Evolutionary conservation across 2,329 filamentous ascomycete genomes (phyloP).

Genomic region (Penicillium sp.): DNA sequence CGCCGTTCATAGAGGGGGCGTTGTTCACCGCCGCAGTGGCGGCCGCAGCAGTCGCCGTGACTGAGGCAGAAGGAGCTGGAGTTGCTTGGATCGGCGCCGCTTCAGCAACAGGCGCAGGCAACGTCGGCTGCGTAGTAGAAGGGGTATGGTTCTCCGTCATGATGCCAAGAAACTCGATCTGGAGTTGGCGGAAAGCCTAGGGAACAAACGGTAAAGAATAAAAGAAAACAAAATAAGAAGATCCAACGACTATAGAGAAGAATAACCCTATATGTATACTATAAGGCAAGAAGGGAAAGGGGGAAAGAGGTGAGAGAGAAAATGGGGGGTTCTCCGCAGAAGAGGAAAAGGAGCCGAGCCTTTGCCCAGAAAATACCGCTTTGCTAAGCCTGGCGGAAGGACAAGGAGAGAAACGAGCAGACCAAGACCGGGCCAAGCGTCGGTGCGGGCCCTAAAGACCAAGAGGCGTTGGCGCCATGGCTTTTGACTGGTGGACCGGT

Average conservation of each 20-base stretch:
- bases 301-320: constrained; percentile 3
- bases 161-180: constrained; percentile 39
- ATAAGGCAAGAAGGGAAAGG: constrained; percentile 8
- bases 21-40: constrained; percentile 38
- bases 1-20: constrained; percentile 29
- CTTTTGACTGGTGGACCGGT: constrained; percentile 16
- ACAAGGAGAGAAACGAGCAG: constrained; percentile 26
- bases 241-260: not conserved
- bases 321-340: constrained; percentile 10
- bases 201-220: constrained; percentile 11
- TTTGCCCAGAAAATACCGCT: constrained; percentile 37
- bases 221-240: constrained; percentile 6
- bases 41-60: constrained; percentile 37
- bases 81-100: constrained; percentile 23
- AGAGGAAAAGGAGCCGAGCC: constrained; percentile 29
- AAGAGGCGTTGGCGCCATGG: constrained; percentile 12
- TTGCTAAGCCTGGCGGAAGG: constrained; percentile 33
- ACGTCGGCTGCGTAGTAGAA: constrained; percentile 25
- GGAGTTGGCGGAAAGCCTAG: constrained; percentile 31
- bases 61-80: constrained; percentile 29
- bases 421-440: constrained; percentile 38
- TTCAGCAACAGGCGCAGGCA: constrained; percentile 27
- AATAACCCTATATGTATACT: not conserved
- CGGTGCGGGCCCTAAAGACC: constrained; percentile 21
- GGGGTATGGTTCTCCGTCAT: constrained; percentile 40